Evolutionary conservation across 306 rosid genomes (phyloP).

Genomic region (Comarum palustre): DNA sequence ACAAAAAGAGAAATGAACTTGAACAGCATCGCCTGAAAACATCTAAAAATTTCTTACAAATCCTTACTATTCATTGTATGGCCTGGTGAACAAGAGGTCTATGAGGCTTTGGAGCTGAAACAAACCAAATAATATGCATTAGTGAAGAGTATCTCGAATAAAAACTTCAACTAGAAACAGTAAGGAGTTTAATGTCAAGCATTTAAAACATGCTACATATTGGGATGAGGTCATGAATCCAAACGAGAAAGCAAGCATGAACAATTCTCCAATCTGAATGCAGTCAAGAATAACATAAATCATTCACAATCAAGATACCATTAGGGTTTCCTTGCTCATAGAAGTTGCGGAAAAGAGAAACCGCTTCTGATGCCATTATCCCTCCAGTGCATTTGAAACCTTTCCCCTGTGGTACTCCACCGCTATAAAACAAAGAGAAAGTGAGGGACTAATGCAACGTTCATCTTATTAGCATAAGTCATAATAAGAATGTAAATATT

Average conservation of each 20-base stretch:
- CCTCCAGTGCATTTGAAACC: slow-evolving; percentile 81
- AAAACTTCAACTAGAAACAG: neutral
- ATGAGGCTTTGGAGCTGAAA: slow-evolving; percentile 96
- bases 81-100: slow-evolving; percentile 43
- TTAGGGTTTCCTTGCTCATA: slow-evolving; percentile 96
- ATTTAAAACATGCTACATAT: neutral
- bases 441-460: neutral
- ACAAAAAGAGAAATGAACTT: neutral
- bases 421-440: slow-evolving; percentile 28
- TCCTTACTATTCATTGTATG: slow-evolving; percentile 22
- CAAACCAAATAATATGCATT: slow-evolving; percentile 16
- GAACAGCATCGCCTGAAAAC: neutral
- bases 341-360: slow-evolving; percentile 67
- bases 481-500: too few relatives aligned
- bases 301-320: slow-evolving; percentile 39
- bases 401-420: slow-evolving; percentile 40
- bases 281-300: neutral
- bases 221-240: neutral
- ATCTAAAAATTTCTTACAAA: neutral
- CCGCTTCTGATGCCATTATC: slow-evolving; percentile 88
- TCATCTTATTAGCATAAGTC: too few relatives aligned
- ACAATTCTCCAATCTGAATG: neutral
- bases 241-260: neutral
- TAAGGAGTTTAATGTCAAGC: neutral
- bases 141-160: neutral